Base-by-base conservation (phyloP, 2,329 filamentous ascomycete genomes). In the Colletotrichum shisoi region DNA sequence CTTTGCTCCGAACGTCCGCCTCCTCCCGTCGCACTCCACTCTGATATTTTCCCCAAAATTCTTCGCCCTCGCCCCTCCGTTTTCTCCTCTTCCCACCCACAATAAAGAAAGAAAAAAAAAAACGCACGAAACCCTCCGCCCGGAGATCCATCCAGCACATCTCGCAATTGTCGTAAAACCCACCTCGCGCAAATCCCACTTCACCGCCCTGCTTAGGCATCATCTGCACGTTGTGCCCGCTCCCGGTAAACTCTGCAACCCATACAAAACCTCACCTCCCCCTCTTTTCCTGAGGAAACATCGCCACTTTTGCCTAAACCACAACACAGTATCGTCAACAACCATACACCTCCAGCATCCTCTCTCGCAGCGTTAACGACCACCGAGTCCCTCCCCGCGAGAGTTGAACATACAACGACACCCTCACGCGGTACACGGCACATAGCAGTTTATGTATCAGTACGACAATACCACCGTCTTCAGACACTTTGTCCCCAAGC, bases 391-490 rank as follows among this genome's bases (percentile, higher is more conserved):
- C 51, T 42, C 49, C 48, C 59, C 66, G 62, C 62, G 56, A 65
- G 66, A 67, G 66, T 68, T 45, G 62, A 57, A 51, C 51, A 52
- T 46, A 68, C 53, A 69, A 61, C 59, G 53, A 63, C 56, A 67
- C 63, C 60, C 60, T 69, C 46, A 67, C 51, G 45, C 61, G 61
- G 63, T 68, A 68, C 57, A 58, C 37, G 45, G 40, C 67, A 70
- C 63, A 62, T 40, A 70, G 69, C 69, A 91, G 93, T 96, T 91
- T 96, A 96, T 96, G 93, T 96, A 96, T 97, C 93, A 93, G 92
- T 91, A 92, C 92, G 91, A 91, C 89, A 80, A 85, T 78, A 87
- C 87, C 88, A 88, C 91, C 91, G 89, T 93, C 89, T 93, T 92
- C 89, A 92, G 90, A 92, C 90, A 94, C 90, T 89, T 90, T 84